Evolutionary conservation across 768 basidiomycete genomes (phyloP).

Genomic region (Cystobasidium onofrii): DNA sequence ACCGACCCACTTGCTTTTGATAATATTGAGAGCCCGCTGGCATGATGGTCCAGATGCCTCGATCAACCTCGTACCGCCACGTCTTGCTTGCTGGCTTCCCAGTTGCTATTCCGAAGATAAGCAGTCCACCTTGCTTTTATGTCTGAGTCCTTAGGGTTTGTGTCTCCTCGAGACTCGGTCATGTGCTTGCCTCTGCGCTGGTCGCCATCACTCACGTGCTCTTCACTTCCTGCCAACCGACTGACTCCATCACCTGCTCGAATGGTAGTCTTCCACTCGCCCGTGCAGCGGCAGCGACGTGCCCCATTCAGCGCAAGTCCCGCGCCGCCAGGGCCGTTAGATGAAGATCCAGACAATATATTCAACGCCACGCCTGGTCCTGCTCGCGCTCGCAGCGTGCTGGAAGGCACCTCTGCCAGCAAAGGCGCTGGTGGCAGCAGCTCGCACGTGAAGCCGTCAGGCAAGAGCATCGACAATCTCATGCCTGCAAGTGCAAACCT

Average conservation of each 20-base stretch:
- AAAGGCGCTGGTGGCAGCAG: not conserved
- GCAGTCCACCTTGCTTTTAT: too few relatives aligned
- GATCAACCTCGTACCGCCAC: not conserved
- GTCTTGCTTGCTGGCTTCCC: too few relatives aligned
- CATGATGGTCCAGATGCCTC: not conserved
- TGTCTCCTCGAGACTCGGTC: too few relatives aligned
- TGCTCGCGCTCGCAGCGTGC: not conserved
- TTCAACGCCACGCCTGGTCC: conserved; percentile 10
- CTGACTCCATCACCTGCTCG: not conserved
- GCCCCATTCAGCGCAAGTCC: not conserved
- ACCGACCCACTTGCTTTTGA: too few relatives aligned
- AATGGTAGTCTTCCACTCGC: conserved; percentile 22
- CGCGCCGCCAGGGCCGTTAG: not conserved
- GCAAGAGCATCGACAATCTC: not conserved
- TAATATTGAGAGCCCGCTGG: too few relatives aligned
- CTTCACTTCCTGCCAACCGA: not conserved
- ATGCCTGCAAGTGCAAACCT: not conserved
- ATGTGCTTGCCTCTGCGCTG: too few relatives aligned
- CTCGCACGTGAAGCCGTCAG: conserved; percentile 1
- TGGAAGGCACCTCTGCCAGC: not conserved
- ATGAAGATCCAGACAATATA: not conserved
- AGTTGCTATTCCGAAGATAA: too few relatives aligned
- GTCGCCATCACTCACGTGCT: too few relatives aligned
- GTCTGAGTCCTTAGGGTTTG: too few relatives aligned
- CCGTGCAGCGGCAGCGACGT: not conserved